A percentile compares a stretch with the other conserved stretches of the same genome.
Conservation (phyloP, 352 stramenopile species). For the Phytophthora cactorum region DNA sequence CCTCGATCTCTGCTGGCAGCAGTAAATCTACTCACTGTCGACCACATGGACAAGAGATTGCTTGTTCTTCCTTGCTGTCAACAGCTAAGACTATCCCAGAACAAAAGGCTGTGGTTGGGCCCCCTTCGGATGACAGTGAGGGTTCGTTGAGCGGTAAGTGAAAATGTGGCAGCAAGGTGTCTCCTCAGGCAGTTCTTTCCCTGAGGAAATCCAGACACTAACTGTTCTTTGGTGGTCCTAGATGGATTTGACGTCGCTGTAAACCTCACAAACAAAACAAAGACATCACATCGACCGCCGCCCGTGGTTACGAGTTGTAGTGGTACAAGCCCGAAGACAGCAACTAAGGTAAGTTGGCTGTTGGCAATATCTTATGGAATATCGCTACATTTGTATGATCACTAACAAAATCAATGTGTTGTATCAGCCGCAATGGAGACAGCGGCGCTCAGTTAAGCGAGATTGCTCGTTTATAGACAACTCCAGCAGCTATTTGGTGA, state of each 20-base stretch:
- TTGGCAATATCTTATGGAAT: background rate
- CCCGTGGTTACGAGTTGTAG: background rate
- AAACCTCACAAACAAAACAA: conserved; percentile 16
- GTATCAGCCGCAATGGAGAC: conserved; percentile 40
- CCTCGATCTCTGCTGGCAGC: conserved; percentile 9
- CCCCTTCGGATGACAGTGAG: conserved; percentile 41
- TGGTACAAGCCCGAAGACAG: conserved; percentile 3
- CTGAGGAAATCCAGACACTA: conserved; percentile 1
- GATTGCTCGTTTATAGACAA: conserved; percentile 65
- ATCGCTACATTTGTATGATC: background rate
- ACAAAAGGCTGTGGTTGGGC: conserved; percentile 3
- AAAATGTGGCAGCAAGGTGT: background rate
- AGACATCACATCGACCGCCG: background rate
- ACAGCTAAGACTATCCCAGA: conserved; percentile 11
- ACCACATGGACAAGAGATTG: conserved; percentile 11
- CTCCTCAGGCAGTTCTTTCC: too few species aligned
- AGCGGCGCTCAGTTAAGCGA: conserved; percentile 65
- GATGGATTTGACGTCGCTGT: conserved; percentile 41
- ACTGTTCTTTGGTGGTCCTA: conserved; percentile 9
- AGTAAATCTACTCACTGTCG: conserved; percentile 5
- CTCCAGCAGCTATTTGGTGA: conserved; percentile 25
- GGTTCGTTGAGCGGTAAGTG: conserved; percentile 50
- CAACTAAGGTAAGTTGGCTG: conserved; percentile 17
- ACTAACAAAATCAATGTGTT: background rate
- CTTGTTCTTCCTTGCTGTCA: conserved; percentile 5